A percentile compares a stretch with the other conserved stretches of the same genome.
phyloP scores from a whole-genome alignment of 192 early-diverging fungal genomes.

The Coemansia sp. region DNA sequence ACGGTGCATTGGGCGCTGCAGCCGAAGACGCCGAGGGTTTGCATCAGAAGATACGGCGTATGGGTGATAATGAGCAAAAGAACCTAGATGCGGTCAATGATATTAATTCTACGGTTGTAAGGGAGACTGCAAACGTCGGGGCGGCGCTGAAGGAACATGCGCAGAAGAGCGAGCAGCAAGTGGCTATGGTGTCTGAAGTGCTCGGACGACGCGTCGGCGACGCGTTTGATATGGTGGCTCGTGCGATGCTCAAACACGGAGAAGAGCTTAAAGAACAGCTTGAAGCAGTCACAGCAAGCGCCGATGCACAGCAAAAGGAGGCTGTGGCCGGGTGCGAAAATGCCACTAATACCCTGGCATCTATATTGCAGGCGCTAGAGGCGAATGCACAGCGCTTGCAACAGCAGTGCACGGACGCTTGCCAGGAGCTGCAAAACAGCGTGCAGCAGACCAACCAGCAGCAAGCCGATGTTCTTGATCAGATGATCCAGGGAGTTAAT shows the following conservation, averaged over 20 bases:
- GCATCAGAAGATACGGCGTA: constrained; percentile 20
- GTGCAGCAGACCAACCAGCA: background rate
- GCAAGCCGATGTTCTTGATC: background rate
- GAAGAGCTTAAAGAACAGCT: constrained; percentile 19
- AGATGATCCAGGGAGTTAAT: background rate
- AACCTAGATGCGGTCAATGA: constrained; percentile 14
- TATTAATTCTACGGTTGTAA: constrained; percentile 8
- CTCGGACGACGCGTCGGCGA: constrained; percentile 25
- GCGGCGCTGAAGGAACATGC: background rate
- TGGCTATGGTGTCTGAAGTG: too few species aligned
- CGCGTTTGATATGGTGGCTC: constrained; percentile 20
- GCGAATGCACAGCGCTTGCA: background rate
- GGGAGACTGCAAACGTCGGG: background rate
- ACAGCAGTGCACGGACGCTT: background rate
- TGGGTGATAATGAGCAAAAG: constrained; percentile 23
- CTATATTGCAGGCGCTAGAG: background rate
- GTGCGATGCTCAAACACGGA: constrained; percentile 7
- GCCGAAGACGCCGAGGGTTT: constrained; percentile 7
- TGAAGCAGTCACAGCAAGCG: background rate
- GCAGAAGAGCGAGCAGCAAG: background rate
- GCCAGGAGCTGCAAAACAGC: background rate
- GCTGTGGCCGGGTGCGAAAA: background rate
- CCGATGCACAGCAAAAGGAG: background rate
- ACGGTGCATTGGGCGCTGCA: constrained; percentile 13
- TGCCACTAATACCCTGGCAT: too few species aligned